Percentiles rank a stretch among this genome's conserved stretches.
phyloP scores from a whole-genome alignment of 2,329 filamentous ascomycete genomes.

The Pestalotiopsis sp. region DNA sequence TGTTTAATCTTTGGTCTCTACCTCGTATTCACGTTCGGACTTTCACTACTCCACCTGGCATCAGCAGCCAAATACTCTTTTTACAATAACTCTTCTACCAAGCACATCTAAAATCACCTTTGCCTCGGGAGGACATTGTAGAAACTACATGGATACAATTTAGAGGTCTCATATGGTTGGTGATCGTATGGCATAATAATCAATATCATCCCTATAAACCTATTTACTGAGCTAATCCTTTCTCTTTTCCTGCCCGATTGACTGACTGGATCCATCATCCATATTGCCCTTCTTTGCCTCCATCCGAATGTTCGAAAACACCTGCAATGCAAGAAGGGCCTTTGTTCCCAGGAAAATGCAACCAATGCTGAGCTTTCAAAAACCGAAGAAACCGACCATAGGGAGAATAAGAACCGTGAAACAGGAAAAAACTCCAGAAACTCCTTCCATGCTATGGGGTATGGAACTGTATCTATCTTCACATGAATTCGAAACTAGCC shows the following conservation, averaged over 20 bases:
- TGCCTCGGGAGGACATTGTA: no score
- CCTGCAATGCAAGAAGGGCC: not conserved
- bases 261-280: not conserved
- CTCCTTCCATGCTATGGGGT: slow-evolving; percentile 4
- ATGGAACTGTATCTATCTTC: not conserved
- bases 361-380: not conserved
- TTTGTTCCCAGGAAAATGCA: not conserved
- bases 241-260: not conserved
- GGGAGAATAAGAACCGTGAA: not conserved
- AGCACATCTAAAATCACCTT: no score
- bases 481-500: not conserved
- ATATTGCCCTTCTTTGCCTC: not conserved
- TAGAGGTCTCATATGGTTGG: not conserved
- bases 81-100: no score
- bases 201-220: not conserved
- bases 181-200: not conserved
- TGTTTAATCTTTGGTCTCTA: no score
- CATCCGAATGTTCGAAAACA: not conserved
- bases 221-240: not conserved
- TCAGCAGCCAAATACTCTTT: no score
- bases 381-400: no score
- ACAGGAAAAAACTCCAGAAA: slow-evolving; percentile 7
- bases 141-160: no score
- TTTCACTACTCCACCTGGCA: no score
- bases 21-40: no score